Conservation (phyloP, 345 rosid genomes). For the Eucalyptus leucophloia region DNA sequence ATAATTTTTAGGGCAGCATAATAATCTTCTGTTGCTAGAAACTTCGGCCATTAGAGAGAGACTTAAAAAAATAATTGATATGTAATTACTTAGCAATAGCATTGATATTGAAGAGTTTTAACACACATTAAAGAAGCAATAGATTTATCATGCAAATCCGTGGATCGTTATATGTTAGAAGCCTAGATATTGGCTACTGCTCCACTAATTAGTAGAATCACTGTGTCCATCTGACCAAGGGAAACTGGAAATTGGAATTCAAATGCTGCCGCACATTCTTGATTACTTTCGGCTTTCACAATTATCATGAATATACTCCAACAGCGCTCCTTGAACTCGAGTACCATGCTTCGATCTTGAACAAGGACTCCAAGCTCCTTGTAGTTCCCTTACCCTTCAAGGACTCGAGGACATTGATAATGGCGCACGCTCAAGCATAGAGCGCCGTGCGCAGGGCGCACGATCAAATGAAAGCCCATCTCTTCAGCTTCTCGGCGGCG, state of each 20-base stretch:
- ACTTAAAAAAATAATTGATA: too few species aligned
- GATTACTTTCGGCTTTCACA: not conserved
- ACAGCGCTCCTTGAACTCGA: not conserved
- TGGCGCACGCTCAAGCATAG: too few species aligned
- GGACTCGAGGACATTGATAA: too few species aligned
- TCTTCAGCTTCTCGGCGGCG: conserved; percentile 32
- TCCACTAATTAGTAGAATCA: too few species aligned
- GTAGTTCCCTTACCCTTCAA: conserved; percentile 25
- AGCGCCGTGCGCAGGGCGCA: too few species aligned
- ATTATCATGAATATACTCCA: not conserved
- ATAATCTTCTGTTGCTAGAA: too few species aligned
- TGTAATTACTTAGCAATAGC: not conserved
- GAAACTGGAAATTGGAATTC: not conserved
- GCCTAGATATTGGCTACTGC: too few species aligned
- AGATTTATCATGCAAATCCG: not conserved
- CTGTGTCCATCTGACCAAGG: not conserved
- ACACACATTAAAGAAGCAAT: not conserved
- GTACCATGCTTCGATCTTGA: conserved; percentile 26
- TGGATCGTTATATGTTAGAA: not conserved
- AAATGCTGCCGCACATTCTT: not conserved
- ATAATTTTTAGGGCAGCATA: too few species aligned
- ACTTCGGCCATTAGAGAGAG: too few species aligned
- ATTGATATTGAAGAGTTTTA: too few species aligned
- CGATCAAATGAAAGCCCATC: conserved; percentile 23
- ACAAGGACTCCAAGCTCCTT: conserved; percentile 20